Percentiles rank a stretch among this genome's conserved stretches.
Conservation (phyloP, 805 yeast genomes). For the Lachancea lanzarotensis region DNA sequence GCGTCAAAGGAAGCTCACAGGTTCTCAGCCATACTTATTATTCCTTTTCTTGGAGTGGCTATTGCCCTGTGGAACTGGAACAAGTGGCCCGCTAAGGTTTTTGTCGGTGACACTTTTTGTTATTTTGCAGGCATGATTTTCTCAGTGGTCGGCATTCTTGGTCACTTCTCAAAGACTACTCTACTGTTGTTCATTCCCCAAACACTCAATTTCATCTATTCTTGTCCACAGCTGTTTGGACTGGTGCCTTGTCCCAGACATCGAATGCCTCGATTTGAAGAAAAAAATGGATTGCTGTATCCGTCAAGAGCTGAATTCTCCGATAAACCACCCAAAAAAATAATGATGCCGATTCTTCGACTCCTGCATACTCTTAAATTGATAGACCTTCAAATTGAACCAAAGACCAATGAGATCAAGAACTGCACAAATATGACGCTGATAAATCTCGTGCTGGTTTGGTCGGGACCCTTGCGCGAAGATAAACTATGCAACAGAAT, state of each 20-base stretch:
- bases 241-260: conserved; percentile 94
- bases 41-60: conserved; percentile 86
- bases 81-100: conserved; percentile 87
- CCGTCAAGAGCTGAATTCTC: conserved; percentile 54
- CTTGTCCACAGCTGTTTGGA: conserved; percentile 85
- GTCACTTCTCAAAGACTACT: conserved; percentile 92
- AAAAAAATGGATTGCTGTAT: conserved; percentile 61
- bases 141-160: conserved; percentile 92
- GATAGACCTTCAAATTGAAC: conserved; percentile 38
- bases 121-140: conserved; percentile 98
- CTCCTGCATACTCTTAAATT: conserved; percentile 45
- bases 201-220: conserved; percentile 80
- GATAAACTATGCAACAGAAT: conserved; percentile 61
- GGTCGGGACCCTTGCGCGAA: conserved; percentile 88
- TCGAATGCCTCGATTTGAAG: conserved; percentile 74
- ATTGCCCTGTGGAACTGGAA: conserved; percentile 69
- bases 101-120: conserved; percentile 98
- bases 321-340: conserved; percentile 30
- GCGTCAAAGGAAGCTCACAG: conserved; percentile 76
- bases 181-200: conserved; percentile 85
- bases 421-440: conserved; percentile 78
- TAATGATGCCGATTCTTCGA: conserved; percentile 33
- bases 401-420: conserved; percentile 27
- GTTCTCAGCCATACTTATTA: conserved; percentile 67
- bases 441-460: conserved; percentile 73